Evolutionary conservation across 2,329 filamentous ascomycete species (phyloP), one percentile per base, ranked within the genome.

Genomic region (Tympanopsis confertula): DNA sequence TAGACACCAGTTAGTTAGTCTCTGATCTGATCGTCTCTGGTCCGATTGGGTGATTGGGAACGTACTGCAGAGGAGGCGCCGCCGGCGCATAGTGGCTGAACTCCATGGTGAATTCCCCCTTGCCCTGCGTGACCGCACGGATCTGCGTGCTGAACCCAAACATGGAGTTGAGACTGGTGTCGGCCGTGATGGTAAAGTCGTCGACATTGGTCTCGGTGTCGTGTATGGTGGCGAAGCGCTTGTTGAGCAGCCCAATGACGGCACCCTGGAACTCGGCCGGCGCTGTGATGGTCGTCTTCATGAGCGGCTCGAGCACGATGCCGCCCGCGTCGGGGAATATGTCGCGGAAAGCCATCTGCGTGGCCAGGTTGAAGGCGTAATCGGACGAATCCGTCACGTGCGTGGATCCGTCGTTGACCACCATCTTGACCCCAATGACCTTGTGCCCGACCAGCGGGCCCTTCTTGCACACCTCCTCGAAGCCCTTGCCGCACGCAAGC

Each of bases 51-150:
- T 13, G 4, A 5, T 10, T 17, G 30, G 17, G 7, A 39, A 75
- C 79, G 56, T 80, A 84, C 82, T 98, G 91, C 58, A 96, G 58
- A 56, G 96, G 88, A 50, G 78, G 76, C 36, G 88, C 83, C 41
- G 91, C 86, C 37, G 86, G 71, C 38, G 84, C 78, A 53, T 98
- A 98, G 65, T 96, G 91, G 60, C 84, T 91, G 54, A 98, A 98
- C 64, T 98, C 91, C 91, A 98, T 96, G 52, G 75, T 83, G 56
- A 95, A 98, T 66, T 98, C 91, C 52, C 91, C 91, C 72, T 98
- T 98, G 44, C 91, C 91, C 66, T 98, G 91, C 2, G 88, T 96
- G 17, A 87, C 86, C 12, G 91, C 91, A 50, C 91, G 76, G 47
- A 98, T 64, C 62, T 94, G 85, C 32, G 81, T 85, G 52, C 81